Conservation (phyloP, 805 yeast species). For the Yamadazyma laniorum region DNA sequence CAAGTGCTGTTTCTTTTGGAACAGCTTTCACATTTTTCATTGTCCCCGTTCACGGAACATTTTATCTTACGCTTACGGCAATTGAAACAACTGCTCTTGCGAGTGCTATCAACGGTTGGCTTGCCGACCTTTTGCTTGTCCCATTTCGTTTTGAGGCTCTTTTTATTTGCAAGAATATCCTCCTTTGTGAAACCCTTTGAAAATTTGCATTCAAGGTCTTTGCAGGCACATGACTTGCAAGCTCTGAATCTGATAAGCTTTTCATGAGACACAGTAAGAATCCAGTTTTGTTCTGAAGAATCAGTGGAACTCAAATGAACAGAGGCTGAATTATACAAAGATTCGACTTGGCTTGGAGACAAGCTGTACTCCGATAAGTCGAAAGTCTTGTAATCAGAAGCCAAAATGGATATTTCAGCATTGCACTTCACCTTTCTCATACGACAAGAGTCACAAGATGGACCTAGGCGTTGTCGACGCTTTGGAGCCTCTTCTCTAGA, state of each 20-base stretch:
- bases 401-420: conserved; percentile 53
- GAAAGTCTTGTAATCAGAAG: conserved; percentile 4
- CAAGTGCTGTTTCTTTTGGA: conserved; percentile 36
- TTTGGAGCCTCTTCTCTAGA: conserved; percentile 14
- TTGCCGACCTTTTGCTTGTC: conserved; percentile 11
- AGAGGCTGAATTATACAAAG: neutral
- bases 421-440: conserved; percentile 70
- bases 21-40: conserved; percentile 41
- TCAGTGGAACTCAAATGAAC: neutral
- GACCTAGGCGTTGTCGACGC: conserved; percentile 67
- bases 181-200: conserved; percentile 67
- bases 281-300: conserved; percentile 4
- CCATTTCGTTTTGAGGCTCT: conserved; percentile 11
- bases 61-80: conserved; percentile 45
- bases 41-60: conserved; percentile 33
- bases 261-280: conserved; percentile 19
- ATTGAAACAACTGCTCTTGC: conserved; percentile 39
- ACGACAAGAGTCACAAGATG: conserved; percentile 72
- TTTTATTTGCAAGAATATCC: conserved; percentile 45
- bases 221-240: conserved; percentile 54
- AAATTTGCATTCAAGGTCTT: conserved; percentile 49
- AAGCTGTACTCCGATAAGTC: conserved; percentile 7
- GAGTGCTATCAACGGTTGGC: conserved; percentile 11
- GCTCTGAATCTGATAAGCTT: conserved; percentile 50
- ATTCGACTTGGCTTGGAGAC: conserved; percentile 3